Conservation (phyloP, 2,329 filamentous ascomycete species). For the Raffaelea ambrosiae region DNA sequence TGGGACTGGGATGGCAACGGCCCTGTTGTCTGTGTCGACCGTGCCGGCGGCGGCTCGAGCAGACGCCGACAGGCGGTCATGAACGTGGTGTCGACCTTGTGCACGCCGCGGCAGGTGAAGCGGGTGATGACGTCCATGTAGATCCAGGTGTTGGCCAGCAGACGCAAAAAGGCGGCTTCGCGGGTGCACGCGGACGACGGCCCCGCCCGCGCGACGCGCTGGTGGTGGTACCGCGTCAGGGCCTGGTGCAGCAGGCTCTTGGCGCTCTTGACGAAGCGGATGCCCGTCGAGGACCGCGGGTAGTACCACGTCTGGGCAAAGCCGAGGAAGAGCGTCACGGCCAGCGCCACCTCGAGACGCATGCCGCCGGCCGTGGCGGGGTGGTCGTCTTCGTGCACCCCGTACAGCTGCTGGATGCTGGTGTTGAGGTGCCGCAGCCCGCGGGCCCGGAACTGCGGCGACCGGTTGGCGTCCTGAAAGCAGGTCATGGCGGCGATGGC, state of each 20-base stretch:
- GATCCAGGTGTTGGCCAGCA: slow-evolving; percentile 5
- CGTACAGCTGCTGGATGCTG: slow-evolving; percentile 3
- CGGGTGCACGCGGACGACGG: neutral
- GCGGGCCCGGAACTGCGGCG: neutral
- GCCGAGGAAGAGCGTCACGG: neutral
- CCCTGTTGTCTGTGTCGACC: no score
- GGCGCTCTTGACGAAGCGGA: slow-evolving; percentile 2
- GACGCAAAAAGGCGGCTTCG: neutral
- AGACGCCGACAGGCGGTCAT: neutral
- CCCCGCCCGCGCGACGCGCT: no score
- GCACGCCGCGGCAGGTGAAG: slow-evolving; percentile 2
- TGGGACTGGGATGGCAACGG: no score
- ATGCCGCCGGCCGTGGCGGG: neutral
- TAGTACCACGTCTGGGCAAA: slow-evolving; percentile 7
- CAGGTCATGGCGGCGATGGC: slow-evolving; percentile 7
- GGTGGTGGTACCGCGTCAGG: neutral
- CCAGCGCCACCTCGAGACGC: slow-evolving; percentile 1
- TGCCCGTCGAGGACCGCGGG: slow-evolving; percentile 3
- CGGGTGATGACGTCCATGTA: slow-evolving; percentile 8
- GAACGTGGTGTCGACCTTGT: neutral
- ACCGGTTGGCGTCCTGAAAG: slow-evolving; percentile 3
- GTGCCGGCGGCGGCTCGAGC: neutral
- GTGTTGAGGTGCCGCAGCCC: slow-evolving; percentile 2
- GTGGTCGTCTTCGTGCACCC: no score
- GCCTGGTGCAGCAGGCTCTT: neutral